Evolutionary conservation across 139 green algal species (phyloP), one percentile per base, ranked within the genome.

Genomic region (Cymbomonas tetramitiformis): DNA sequence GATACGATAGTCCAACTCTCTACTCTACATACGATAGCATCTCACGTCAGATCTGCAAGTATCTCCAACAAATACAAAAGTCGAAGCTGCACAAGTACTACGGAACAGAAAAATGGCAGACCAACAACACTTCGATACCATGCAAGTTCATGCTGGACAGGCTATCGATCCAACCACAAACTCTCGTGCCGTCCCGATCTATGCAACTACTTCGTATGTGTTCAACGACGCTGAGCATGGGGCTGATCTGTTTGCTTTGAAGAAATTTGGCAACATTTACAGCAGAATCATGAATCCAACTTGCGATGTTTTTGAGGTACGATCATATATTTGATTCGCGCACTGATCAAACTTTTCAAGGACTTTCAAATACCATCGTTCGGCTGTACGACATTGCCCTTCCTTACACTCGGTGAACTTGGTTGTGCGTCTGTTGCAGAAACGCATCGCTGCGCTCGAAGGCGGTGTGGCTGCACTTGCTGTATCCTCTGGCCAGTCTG

Each of bases 191-290:
- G 40, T 63, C 7, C 55, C 55, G 1, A 63, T 63, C 30, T 63
- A 63, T 28, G 55, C 55, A 7, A 63, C 55, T 1, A 39, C 55
- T 2, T 54, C 39, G 4, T 63, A 63, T 30, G 32, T 26, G 10
- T 63, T 63, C 24, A 63, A 63, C 36, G 23, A 48, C 31, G 21
- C 10, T 29, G 47, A 52, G 41, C 55, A 63, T 43, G 55, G 55
- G 28, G 55, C 55, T 7, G 55, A 52, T 39, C 23, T 63, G 28
- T 63, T 63, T 30, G 55, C 41, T 18, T 18, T 53, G 5, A 26
- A 43, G 29, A 43, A 34, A 43, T 63, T 63, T 30, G 55, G 55
- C n/a, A 63, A 63, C 55, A 63, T 63, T 25, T 63, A 63, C 40
- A 55, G 41, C 28, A 18, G 55, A 15, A 63, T 63, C 28, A 63